Conservation (phyloP, 768 basidiomycete species). For the Boletus sensibilis region DNA sequence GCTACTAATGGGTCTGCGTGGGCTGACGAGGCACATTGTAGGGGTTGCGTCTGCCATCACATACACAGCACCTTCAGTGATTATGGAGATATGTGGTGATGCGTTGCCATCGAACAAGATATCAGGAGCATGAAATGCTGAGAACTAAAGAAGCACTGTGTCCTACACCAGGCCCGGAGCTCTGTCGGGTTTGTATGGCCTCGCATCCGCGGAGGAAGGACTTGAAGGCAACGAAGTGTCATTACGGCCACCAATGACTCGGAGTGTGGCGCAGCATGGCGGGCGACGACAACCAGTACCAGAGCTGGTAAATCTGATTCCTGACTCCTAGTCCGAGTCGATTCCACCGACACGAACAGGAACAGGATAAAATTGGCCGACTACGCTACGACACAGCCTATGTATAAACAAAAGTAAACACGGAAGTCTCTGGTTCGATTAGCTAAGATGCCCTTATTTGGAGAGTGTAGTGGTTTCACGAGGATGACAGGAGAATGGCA, state of each 20-base stretch:
- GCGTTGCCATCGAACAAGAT: background rate
- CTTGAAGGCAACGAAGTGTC: background rate
- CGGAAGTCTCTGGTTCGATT: conserved; percentile 10
- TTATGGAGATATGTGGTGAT: background rate
- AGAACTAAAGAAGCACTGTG: background rate
- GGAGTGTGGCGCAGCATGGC: background rate
- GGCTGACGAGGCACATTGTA: background rate
- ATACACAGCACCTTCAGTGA: background rate
- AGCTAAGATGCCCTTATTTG: conserved; percentile 20
- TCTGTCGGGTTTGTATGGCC: background rate
- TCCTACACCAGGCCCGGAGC: background rate
- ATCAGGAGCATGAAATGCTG: background rate
- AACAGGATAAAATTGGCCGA: too few relatives aligned
- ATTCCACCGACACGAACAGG: too few relatives aligned
- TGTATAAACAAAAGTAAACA: too few relatives aligned
- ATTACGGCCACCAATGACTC: background rate
- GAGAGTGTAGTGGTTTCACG: conserved; percentile 11
- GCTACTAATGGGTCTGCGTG: background rate
- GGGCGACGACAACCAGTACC: background rate
- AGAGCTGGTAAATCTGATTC: background rate
- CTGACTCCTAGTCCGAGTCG: background rate
- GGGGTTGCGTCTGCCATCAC: background rate
- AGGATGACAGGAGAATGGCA: conserved; percentile 5
- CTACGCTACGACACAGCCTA: too few relatives aligned
- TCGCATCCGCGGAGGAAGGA: background rate